Evolutionary conservation across 371 early-diverging fungal genomes (phyloP).

Genomic region (Apophysomyces trapeziformis): DNA sequence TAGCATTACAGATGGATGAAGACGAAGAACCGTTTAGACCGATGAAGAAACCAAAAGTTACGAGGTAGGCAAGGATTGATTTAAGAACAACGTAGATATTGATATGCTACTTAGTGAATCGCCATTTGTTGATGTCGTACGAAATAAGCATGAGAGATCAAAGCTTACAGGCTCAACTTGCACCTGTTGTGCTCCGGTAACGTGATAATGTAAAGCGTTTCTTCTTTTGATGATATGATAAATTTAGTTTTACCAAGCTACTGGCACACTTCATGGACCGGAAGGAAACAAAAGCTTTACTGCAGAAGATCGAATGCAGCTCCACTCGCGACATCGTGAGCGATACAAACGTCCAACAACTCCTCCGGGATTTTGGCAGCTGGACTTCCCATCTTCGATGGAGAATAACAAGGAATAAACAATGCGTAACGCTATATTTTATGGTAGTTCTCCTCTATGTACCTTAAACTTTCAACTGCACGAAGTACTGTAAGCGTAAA

Average conservation of each 20-base stretch:
- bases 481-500: no score
- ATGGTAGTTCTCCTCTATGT: no score
- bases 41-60: not conserved
- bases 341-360: slow-evolving; percentile 15
- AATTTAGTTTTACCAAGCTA: slow-evolving; percentile 15
- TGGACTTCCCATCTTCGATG: slow-evolving; percentile 8
- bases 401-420: not conserved
- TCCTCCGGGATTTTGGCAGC: slow-evolving; percentile 16
- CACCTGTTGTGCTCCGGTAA: slow-evolving; percentile 18
- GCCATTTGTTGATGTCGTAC: slow-evolving; percentile 23
- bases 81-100: not conserved
- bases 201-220: not conserved
- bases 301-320: slow-evolving; percentile 16
- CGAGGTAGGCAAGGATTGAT: not conserved
- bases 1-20: not conserved
- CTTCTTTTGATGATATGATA: not conserved
- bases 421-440: not conserved
- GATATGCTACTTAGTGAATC: not conserved
- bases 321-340: slow-evolving; percentile 8
- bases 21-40: not conserved
- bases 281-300: slow-evolving; percentile 7
- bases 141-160: slow-evolving; percentile 17
- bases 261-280: slow-evolving; percentile 11
- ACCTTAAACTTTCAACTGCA: no score
- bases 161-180: slow-evolving; percentile 15